Base-by-base conservation (phyloP, 371 early-diverging fungal species). In the Apophysomyces elegans region DNA sequence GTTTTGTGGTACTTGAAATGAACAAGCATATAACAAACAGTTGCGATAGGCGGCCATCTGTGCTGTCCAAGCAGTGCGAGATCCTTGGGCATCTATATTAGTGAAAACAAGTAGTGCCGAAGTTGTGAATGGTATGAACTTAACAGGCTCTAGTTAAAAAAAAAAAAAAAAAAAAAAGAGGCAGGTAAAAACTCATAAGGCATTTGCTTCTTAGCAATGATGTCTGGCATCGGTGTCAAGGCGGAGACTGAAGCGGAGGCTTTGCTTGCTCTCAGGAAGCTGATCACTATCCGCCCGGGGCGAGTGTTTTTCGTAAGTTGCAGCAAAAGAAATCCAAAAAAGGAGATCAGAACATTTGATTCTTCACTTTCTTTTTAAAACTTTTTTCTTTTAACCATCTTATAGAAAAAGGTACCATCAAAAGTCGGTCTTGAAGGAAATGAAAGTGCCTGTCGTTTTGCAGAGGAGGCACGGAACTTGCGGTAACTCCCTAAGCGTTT, bases 391-490 rank as follows among this genome's bases (percentile, higher is more conserved):
- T 26, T 26, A 26, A 26, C 32, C 54, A 50, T 1, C 8, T 50
- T 21, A 21, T 16, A 50, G 54, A 50, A 50, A 50, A 50, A 50
- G 54, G 54, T 50, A n/a, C 54, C 54, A 26, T 50, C 54, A 50
- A 50, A 50, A 9, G 54, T 50, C 54, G 54, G 54, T 11, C 54
- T 50, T 50, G 54, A 50, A 50, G 54, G 54, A 21, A 50, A 50
- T 21, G 54, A 50, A 50, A 50, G 54, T 11, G 54, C 54, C 8
- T 50, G 54, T 21, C 54, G 54, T 9, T 50, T 50, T 50, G 54
- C 54, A 7, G 54, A 50, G 21, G 54, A 50, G 21, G 54, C 54
- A 9, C 54, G 54, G 21, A 50, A 50, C 21, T 50, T 50, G 54
- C 54, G 54, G 54, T 50, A 50, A 50, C 54, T 16, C 18, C 7